Base-by-base conservation (phyloP, 2,329 filamentous ascomycete genomes). In the Penicillium sp. region DNA sequence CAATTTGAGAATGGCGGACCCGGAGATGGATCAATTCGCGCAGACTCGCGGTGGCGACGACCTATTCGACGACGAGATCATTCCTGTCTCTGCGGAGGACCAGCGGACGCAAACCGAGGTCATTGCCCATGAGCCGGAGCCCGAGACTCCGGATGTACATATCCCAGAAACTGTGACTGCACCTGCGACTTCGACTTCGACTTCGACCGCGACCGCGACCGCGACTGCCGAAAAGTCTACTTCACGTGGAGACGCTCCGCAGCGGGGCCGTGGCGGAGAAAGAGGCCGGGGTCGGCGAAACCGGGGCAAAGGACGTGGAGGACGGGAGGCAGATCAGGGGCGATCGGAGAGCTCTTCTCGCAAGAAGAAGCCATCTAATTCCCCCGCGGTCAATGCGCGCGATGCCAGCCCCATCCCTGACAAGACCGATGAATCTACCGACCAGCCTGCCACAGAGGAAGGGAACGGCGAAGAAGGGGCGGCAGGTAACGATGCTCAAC, bases 61-160 rank as follows among this genome's bases (percentile, higher is more conserved):
- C 61, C 67, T 80, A 7, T 80, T 80, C 55, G 77, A 79, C 57
- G 78, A 80, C 59, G 78, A 80, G 58, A 79, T 80, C 48, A 72
- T 78, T 27, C 78, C 78, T 3, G 68, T 79, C 27, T 59, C 72
- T 3, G 62, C 67, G 14, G 68, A 72, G 45, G 65, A 73, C 16
- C 64, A 70, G 38, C 66, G 69, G 40, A 53, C 57, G 7, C 63
- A 63, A 24, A 56, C 62, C 1, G 63, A 67, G 14, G 53, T 56
- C 6, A 48, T 59, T 6, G 54, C 51, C 7, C 32, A 53, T 14
- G 57, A 60, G 50, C 34, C 61, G 42, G 54, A 58, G 22, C 47
- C 58, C 6, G 40, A 47, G 18, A 13, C 48, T 3, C 53, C 60
- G 27, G 53, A 60, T 13, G 53, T 60, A 31, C 50, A 58, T 14